Evolutionary conservation across 139 green algal species (phyloP).

Genomic region (Closterium sp.): DNA sequence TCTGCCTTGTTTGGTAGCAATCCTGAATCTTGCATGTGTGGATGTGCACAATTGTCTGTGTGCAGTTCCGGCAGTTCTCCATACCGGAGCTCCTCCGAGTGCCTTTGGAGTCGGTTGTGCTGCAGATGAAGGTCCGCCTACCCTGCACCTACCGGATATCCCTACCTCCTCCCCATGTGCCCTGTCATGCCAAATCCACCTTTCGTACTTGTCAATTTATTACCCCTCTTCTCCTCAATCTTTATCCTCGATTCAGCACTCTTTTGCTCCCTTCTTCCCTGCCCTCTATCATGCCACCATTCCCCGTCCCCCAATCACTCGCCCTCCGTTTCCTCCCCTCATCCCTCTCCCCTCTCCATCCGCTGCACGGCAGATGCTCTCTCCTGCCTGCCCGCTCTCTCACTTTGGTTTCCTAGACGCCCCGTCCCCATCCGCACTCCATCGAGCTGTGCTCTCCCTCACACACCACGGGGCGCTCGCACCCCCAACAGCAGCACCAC

Average conservation of each 20-base stretch:
- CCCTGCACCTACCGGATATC: background rate
- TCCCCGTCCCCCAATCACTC: background rate
- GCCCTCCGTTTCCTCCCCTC: background rate
- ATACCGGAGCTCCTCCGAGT: conserved; percentile 29
- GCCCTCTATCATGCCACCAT: background rate
- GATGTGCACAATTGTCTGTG: background rate
- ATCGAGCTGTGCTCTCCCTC: conserved; percentile 2
- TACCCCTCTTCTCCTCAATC: too few species aligned
- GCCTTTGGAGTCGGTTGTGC: conserved; percentile 25
- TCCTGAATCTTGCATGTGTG: background rate
- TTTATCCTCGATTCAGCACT: too few species aligned
- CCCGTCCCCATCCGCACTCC: background rate
- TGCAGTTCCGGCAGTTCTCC: conserved; percentile 32
- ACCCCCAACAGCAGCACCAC: too few species aligned
- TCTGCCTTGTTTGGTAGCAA: too few species aligned
- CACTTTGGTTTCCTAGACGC: conserved; percentile 42
- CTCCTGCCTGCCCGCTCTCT: background rate
- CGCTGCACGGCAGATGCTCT: background rate
- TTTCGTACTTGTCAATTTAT: too few species aligned
- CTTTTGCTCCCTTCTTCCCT: background rate
- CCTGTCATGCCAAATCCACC: too few species aligned
- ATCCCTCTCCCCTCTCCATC: background rate
- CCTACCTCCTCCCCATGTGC: too few species aligned
- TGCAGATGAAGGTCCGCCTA: conserved; percentile 37
- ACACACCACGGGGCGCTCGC: conserved; percentile 9